phyloP scores from a whole-genome alignment of 345 rosid species.

The Hibiscus syriacus region DNA sequence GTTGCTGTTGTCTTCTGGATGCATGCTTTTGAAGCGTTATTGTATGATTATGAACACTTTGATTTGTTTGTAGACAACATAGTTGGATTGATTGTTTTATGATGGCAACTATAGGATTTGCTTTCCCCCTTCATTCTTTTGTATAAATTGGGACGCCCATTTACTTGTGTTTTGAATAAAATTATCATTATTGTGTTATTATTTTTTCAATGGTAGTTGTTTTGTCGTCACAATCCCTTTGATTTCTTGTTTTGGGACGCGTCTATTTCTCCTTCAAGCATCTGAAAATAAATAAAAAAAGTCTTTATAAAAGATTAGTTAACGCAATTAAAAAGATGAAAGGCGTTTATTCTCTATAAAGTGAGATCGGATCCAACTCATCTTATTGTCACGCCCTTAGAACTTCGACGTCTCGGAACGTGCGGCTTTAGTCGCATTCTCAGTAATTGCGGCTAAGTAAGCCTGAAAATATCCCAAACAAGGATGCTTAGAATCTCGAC shows the following conservation, averaged over 20 bases:
- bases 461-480: no score
- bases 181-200: no score
- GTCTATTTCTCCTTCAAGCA: not conserved
- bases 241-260: not conserved
- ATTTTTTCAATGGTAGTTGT: not conserved
- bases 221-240: not conserved
- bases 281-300: no score
- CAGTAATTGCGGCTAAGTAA: no score
- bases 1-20: not conserved
- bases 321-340: no score
- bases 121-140: not conserved
- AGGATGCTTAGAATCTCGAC: no score
- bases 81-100: not conserved
- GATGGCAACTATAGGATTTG: not conserved
- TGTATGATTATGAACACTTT: not conserved
- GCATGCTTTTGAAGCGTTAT: not conserved
- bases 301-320: no score
- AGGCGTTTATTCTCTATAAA: no score
- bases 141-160: not conserved
- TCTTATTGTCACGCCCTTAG: no score
- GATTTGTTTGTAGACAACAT: not conserved
- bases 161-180: constrained; percentile 2
- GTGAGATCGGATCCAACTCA: no score
- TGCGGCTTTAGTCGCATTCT: no score
- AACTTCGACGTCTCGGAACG: no score